phyloP scores from a whole-genome alignment of 2,329 filamentous ascomycete genomes.

The Claviceps sp. region DNA sequence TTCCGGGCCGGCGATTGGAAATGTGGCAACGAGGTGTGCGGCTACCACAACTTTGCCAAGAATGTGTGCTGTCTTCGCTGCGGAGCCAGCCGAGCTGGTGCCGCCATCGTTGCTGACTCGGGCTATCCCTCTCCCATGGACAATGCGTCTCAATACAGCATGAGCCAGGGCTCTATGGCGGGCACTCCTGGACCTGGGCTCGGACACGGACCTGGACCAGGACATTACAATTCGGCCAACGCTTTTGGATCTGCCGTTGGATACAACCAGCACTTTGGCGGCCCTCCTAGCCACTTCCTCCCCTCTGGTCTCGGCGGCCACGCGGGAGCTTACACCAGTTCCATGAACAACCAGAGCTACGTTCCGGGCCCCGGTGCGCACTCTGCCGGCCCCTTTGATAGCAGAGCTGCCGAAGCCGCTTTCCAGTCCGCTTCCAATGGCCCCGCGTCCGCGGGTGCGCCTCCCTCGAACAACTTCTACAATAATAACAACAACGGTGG shows the following conservation, averaged over 20 bases:
- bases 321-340: slow-evolving; percentile 59
- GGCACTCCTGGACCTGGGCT: slow-evolving; percentile 56
- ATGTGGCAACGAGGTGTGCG: slow-evolving; percentile 92
- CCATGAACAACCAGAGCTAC: slow-evolving; percentile 65
- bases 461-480: slow-evolving; percentile 44
- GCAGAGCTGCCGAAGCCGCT: slow-evolving; percentile 82
- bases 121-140: slow-evolving; percentile 88
- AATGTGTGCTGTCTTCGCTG: slow-evolving; percentile 96
- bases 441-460: slow-evolving; percentile 61
- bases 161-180: slow-evolving; percentile 78
- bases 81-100: slow-evolving; percentile 84
- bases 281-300: slow-evolving; percentile 78
- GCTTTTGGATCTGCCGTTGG: slow-evolving; percentile 53
- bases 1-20: slow-evolving; percentile 99
- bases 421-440: slow-evolving; percentile 83
- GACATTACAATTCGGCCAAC: slow-evolving; percentile 56
- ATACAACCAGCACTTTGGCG: slow-evolving; percentile 72
- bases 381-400: slow-evolving; percentile 79
- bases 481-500: slow-evolving; percentile 48
- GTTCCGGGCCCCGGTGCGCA: slow-evolving; percentile 66
- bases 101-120: slow-evolving; percentile 87
- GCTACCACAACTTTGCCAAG: slow-evolving; percentile 99
- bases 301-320: slow-evolving; percentile 68
- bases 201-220: slow-evolving; percentile 52
- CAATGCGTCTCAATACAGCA: slow-evolving; percentile 65